Evolutionary conservation across 495 filamentous ascomycete species (phyloP), one percentile per base, ranked within the genome.

Genomic region (Aspergillus haitiensis): DNA sequence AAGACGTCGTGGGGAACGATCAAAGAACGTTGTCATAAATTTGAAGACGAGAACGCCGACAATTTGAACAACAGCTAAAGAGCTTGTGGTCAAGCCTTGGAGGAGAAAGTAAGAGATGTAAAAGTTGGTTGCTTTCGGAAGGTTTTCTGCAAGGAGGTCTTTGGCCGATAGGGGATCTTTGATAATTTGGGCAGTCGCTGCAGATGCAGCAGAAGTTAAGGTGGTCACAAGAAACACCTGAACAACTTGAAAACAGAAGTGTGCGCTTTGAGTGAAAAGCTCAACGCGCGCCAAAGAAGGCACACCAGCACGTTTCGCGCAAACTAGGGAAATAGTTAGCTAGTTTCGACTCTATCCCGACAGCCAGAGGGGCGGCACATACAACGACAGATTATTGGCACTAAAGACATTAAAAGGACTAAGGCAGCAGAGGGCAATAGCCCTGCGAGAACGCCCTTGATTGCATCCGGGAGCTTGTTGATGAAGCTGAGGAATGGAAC

Each of bases 101-200:
- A 97, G 83, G 57, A 97, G 86, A 68, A 97, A 93, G 76, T 93
- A 97, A 1, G 88, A 88, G 42, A 96, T 89, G 73, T 94, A 97
- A 69, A 97, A 90, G 71, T 93, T 96, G 60, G 89, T 92, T 4
- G 88, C 83, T 62, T 86, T 88, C 5, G 92, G 92, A 3, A 97
- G 70, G 61, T 88, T 88, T 44, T 82, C 60, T 3, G 92, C 86
- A 31, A 97, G 77, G 10, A 96, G 78, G 31, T 72, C 78, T 5
- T 89, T 81, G 40, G 79, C 82, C 1, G 73, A 78, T 7, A 77
- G 66, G 2, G 92, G 92, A 48, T 89, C 69, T 5, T 89, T 61
- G 56, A 81, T 78, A 59, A 96, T 91, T 52, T 85, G 68, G 10
- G 72, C 56, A 27, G 82, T 85, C 3, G 87, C 80, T 7, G 91